Percentiles rank a stretch among this genome's conserved stretches.
These are phyloP conservation scores for Volvox reticuliferus DNA, from an alignment of 139 green algal genomes.

Conservation along the genomic window DNA sequence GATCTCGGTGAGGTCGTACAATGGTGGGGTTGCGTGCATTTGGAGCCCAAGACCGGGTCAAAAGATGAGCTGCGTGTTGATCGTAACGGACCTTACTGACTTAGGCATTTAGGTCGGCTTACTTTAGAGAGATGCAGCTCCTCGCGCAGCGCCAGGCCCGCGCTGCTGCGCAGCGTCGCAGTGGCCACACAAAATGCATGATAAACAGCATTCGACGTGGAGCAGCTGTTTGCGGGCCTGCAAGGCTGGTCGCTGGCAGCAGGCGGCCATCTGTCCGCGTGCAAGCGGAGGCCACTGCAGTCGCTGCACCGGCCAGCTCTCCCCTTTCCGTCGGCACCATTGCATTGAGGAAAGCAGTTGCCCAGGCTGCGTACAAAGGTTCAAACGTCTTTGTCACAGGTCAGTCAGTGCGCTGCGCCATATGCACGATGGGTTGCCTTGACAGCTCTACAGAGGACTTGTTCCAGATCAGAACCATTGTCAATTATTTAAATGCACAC, in stretches of 20 bases:
- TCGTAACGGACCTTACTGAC: background rate
- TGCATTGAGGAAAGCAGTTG: conserved; percentile 19
- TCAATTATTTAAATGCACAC: no score
- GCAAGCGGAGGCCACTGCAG: background rate
- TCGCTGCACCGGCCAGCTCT: background rate
- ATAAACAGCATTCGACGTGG: background rate
- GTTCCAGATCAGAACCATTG: no score
- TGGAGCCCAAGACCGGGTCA: background rate
- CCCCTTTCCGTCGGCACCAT: conserved; percentile 7
- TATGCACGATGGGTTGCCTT: no score
- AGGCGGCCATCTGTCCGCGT: background rate
- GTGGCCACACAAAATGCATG: background rate
- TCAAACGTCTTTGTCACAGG: conserved; percentile 6
- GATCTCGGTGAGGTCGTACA: conserved; percentile 31
- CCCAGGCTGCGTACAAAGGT: conserved; percentile 32
- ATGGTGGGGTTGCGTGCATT: background rate
- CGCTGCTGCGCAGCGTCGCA: conserved; percentile 35
- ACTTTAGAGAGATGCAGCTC: conserved; percentile 16
- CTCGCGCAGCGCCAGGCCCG: conserved; percentile 11
- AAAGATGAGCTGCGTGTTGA: background rate
- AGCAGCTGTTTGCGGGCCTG: background rate
- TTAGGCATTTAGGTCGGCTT: background rate
- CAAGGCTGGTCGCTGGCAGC: conserved; percentile 1
- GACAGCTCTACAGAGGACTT: no score
- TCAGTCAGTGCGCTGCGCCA: background rate